These are phyloP conservation scores for Fusarium nurragi DNA, from an alignment of 2,329 filamentous ascomycete genomes.

Conservation along the genomic window DNA sequence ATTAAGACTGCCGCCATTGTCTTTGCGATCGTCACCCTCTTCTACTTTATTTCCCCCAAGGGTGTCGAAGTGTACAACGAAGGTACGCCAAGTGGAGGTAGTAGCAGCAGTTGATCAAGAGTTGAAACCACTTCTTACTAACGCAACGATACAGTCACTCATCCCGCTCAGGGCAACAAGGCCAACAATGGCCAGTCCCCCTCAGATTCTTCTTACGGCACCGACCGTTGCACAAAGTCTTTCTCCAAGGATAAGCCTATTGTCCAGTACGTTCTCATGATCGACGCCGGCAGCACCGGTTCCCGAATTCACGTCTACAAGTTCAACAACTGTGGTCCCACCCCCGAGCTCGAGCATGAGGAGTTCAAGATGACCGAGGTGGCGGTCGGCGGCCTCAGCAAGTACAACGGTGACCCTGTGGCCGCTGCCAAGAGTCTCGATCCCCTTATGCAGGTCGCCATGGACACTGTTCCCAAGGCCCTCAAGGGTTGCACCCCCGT, in stretches of 20 bases:
- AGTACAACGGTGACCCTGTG: conserved; percentile 85
- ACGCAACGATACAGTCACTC: conserved; percentile 38
- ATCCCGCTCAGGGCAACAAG: conserved; percentile 16
- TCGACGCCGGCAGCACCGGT: conserved; percentile 96
- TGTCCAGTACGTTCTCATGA: conserved; percentile 98
- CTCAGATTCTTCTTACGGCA: conserved; percentile 70
- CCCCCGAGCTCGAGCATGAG: conserved; percentile 93
- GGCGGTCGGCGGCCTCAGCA: conserved; percentile 83
- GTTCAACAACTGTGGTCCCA: conserved; percentile 97
- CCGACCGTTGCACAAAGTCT: conserved; percentile 82
- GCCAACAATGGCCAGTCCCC: conserved; percentile 60
- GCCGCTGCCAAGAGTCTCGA: conserved; percentile 92
- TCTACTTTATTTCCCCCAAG: conserved; percentile 70
- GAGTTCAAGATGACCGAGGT: conserved; percentile 94
- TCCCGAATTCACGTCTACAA: conserved; percentile 98
- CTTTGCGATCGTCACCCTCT: conserved; percentile 66
- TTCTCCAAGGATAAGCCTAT: conserved; percentile 89
- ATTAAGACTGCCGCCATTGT: conserved; percentile 71
- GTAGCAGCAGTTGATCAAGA: conserved; percentile 3
- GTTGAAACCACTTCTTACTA: conserved; percentile 8
- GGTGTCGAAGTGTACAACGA: conserved; percentile 64
- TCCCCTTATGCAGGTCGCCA: conserved; percentile 83
- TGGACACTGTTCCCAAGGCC: conserved; percentile 84
- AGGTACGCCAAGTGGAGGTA: conserved; percentile 47
- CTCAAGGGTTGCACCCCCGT: conserved; percentile 92